These are phyloP conservation scores for Syzygium syzygioides DNA, from an alignment of 441 rosid species.

Conservation along the genomic window DNA sequence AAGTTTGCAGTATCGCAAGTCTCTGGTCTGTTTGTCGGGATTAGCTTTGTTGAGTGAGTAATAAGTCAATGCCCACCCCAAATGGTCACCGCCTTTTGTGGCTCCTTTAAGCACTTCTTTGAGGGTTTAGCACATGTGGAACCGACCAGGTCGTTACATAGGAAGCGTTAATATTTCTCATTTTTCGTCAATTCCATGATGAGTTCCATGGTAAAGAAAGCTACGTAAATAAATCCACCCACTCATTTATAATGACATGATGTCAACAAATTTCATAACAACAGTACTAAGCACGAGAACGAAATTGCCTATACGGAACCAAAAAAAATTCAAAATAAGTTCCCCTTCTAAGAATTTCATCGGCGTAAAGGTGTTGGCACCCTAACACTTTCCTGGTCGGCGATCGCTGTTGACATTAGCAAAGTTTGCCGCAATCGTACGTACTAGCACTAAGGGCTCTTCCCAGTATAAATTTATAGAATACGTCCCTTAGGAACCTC, in stretches of 20 bases:
- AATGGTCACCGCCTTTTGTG: background rate
- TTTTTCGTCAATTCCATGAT: background rate
- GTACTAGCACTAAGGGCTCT: background rate
- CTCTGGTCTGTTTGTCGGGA: background rate
- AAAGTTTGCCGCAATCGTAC: background rate
- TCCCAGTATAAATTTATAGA: constrained; percentile 5
- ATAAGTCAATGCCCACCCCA: background rate
- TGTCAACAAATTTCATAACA: background rate
- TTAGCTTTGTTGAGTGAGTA: background rate
- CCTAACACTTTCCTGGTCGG: background rate
- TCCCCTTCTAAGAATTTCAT: background rate
- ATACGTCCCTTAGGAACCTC: constrained; percentile 22
- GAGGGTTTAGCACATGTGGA: background rate
- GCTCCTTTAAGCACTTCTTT: background rate
- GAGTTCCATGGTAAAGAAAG: background rate
- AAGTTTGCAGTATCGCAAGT: background rate
- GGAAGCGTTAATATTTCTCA: background rate
- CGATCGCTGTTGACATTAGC: background rate
- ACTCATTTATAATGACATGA: background rate
- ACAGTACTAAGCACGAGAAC: background rate
- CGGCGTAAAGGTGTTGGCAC: background rate
- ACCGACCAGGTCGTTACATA: background rate
- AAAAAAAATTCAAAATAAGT: background rate
- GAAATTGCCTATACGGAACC: background rate
- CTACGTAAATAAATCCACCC: background rate